Evolutionary conservation across 306 rosid species (phyloP), one percentile per base, ranked within the genome.

Genomic region (Chamaecrista fasciculata): DNA sequence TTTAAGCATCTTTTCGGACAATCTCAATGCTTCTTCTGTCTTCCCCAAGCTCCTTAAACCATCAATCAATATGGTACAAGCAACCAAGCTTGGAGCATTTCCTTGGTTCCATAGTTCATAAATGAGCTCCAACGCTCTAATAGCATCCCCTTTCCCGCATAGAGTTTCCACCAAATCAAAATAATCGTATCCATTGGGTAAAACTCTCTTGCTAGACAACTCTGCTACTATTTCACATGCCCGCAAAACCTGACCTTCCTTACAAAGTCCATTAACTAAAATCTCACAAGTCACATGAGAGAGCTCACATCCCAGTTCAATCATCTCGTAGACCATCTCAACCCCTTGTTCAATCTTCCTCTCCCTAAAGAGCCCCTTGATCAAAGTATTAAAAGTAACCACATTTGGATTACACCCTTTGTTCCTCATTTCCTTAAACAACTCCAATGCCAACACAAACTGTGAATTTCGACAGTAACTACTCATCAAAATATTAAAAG

Each of bases 381-480:
- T 84, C 86, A 92, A 83, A 21, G 93, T 92, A 70, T 90, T 92
- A 72, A 90, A 92, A 73, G 96, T 92, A 42, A 92, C 96, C 71
- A 87, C 96, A 79, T 92, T 87, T 26, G 96, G 98, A 61, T 82
- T 29, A 50, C 96, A 83, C n/a, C 96, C 93, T 65, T 67, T 78
- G 70, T 77, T 82, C 73, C 84, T 77, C 93, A 92, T 92, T 78
- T 86, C 91, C 67, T 79, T 80, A 68, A 90, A 90, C 70, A 92
- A 14, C 77, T 87, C 90, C 80, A 92, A 68, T 8, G 96, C 98
- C 64, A 71, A 57, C 4, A 6, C 71, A 2, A 92, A 87, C 61
- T 58, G 77, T 5, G 72, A 86, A 74, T 85, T 87, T 9, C 92
- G 82, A 71, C 96, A 87, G 71, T 81, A 86, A 48, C 93, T 70